Conservation (phyloP, 106 monocot species). For the Dioscorea alata region DNA sequence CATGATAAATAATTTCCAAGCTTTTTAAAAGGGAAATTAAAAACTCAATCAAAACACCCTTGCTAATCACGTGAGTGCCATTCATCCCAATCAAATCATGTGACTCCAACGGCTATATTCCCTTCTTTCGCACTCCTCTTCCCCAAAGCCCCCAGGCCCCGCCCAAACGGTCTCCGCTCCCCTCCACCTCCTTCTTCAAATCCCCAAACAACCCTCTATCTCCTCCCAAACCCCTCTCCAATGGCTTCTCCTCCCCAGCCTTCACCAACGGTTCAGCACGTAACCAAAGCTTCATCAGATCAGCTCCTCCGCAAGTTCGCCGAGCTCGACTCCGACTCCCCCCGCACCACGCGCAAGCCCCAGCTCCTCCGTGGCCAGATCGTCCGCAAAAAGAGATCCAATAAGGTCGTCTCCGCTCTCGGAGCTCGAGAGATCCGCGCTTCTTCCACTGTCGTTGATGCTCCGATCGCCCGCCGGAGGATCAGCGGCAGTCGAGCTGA, state of each 20-base stretch:
- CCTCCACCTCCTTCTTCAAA: background rate
- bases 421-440: conserved; percentile 16
- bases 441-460: background rate
- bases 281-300: conserved; percentile 74
- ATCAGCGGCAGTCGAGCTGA: conserved; percentile 23
- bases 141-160: background rate
- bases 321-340: conserved; percentile 25
- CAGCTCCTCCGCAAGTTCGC: conserved; percentile 84
- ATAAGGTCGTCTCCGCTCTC: conserved; percentile 25
- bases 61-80: too few relatives aligned
- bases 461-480: background rate
- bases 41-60: too few relatives aligned
- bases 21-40: too few relatives aligned
- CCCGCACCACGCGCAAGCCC: background rate
- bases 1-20: too few relatives aligned
- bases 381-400: conserved; percentile 21
- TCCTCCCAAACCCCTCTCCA: background rate
- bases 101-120: conserved; percentile 31
- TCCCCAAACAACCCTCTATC: background rate
- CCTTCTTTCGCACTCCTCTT: too few relatives aligned
- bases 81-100: background rate
- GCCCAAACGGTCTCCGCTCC: background rate
- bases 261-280: conserved; percentile 29
- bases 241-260: background rate
- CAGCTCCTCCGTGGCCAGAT: background rate